phyloP scores from a whole-genome alignment of 1,139 yeast genomes.

The Yamadazyma taylorii region DNA sequence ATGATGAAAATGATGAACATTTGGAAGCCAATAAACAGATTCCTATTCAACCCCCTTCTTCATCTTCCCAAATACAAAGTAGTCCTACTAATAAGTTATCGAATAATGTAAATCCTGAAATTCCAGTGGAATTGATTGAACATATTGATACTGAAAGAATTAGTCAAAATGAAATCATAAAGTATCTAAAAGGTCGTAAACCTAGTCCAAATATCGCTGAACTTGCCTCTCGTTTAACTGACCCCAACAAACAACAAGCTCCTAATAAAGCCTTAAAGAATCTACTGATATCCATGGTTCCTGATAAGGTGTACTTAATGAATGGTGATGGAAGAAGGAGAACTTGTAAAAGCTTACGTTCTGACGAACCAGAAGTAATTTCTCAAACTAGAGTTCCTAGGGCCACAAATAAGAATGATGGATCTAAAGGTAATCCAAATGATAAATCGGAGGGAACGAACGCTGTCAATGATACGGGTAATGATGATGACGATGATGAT shows the following conservation, averaged over 20 bases:
- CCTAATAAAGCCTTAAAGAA: constrained; percentile 4
- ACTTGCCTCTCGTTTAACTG: not conserved
- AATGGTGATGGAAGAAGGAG: constrained; percentile 6
- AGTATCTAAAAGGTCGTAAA: constrained; percentile 3
- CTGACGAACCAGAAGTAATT: not conserved
- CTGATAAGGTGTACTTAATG: constrained; percentile 12
- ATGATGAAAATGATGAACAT: constrained; percentile 2
- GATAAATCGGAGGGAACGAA: not conserved
- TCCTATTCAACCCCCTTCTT: not conserved
- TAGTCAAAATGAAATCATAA: constrained; percentile 11
- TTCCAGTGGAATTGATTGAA: not conserved
- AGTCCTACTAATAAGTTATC: constrained; percentile 1
- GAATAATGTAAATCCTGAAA: not conserved
- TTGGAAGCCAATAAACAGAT: constrained; percentile 1
- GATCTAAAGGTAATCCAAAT: not conserved
- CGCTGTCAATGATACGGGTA: not conserved
- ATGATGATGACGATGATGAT: not conserved
- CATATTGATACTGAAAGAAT: constrained; percentile 1
- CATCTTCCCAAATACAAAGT: constrained; percentile 3
- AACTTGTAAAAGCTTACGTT: not conserved
- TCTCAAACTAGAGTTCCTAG: not conserved
- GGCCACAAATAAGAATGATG: not conserved
- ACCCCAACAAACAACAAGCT: not conserved
- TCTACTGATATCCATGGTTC: constrained; percentile 13
- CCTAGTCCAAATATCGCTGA: not conserved